Evolutionary conservation across 1,139 yeast genomes (phyloP), one percentile per base, ranked within the genome.

Genomic region (Yamadazyma buinensis): DNA sequence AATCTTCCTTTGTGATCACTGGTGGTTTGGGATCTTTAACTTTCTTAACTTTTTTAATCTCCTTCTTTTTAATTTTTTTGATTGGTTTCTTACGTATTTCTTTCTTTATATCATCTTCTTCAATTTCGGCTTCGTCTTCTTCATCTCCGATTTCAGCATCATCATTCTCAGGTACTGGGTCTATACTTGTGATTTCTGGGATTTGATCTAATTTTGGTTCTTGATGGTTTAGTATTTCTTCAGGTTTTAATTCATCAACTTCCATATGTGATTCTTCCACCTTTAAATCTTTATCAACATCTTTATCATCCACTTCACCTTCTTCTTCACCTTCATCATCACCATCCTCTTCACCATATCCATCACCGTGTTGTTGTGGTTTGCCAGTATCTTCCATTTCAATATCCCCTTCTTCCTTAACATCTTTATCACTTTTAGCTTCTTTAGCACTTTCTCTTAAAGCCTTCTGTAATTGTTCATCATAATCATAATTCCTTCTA

Each of bases 381-480:
- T 38, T 34, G 6, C 17, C 15, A 3, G 6, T 19, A 15, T 19
- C 30, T 12, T 15, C 30, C 20, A 37, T 19, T 27, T 36, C 41
- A 14, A 22, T 28, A 15, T 18, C 15, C 8, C 14, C 15, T 12
- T 26, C 22, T 7, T 30, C 33, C 33, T 40, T 32, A 5, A n/a
- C n/a, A 13, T 38, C 40, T 17, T 35, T 20, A 1, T 19, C 22
- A 3, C 37, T 6, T 2, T 39, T 43, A 32, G 46, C 43, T 40
- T 66, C 73, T 43, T 75, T 72, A 10, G 82, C 85, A 44, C 85
- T 77, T 54, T 82, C 90, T 46, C 83, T 77, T 29, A 83, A 62
- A 0, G 86, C 90, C 37, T 81, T 71, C 40, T 80, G 81, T 36
- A 84, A 62, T 49, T 79, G 81, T 44, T 75, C 80, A 47, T 82